Percentiles rank a stretch among this genome's conserved stretches.
These are phyloP conservation scores for Takakia lepidozioides DNA, from an alignment of 225 moss, liverwort and hornwort species.

Conservation along the genomic window DNA sequence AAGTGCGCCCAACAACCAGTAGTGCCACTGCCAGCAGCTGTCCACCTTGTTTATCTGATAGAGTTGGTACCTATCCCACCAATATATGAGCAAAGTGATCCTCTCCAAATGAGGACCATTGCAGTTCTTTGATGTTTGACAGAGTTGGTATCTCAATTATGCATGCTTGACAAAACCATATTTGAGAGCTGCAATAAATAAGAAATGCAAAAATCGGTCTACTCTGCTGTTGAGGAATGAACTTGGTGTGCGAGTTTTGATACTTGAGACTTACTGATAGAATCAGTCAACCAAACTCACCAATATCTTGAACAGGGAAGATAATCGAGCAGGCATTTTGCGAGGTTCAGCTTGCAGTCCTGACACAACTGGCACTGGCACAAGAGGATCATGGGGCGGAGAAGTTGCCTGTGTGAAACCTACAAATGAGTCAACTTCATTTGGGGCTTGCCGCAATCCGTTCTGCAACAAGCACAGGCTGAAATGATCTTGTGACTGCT, in stretches of 20 bases:
- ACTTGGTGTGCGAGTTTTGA: too few relatives aligned
- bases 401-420: constrained; percentile 79
- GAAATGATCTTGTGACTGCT: neutral
- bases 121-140: too few relatives aligned
- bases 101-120: too few relatives aligned
- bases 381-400: constrained; percentile 44
- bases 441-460: constrained; percentile 35
- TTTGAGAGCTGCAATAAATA: too few relatives aligned
- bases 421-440: constrained; percentile 59
- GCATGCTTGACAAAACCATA: too few relatives aligned
- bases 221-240: too few relatives aligned
- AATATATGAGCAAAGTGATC: too few relatives aligned
- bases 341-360: constrained; percentile 59
- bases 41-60: constrained; percentile 80
- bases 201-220: too few relatives aligned
- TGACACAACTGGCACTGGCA: constrained; percentile 50
- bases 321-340: constrained; percentile 72
- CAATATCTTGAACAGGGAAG: constrained; percentile 71
- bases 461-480: constrained; percentile 40
- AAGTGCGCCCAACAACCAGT: constrained; percentile 88
- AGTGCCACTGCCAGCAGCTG: too few relatives aligned
- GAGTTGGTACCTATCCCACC: constrained; percentile 69
- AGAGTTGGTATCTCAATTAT: too few relatives aligned
- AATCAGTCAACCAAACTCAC: constrained; percentile 18
- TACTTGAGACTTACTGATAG: neutral